Percentiles rank a stretch among this genome's conserved stretches.
Evolutionary conservation across 192 early-diverging fungal species (phyloP).

Genomic region (Allomyces arbusculus): DNA sequence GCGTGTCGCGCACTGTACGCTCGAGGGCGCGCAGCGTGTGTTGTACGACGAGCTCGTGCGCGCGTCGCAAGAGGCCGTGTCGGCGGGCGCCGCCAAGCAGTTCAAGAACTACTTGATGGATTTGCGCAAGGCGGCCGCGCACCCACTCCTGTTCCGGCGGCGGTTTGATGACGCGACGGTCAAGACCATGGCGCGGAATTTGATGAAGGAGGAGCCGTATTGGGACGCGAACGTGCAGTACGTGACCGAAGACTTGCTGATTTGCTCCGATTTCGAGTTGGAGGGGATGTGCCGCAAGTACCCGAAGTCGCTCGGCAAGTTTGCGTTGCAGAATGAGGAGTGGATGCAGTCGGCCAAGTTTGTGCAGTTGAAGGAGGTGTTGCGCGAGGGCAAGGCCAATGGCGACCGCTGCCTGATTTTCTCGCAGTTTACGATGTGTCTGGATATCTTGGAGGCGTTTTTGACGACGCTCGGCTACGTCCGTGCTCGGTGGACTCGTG

Average conservation of each 20-base stretch:
- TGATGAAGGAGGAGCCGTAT: slow-evolving; percentile 44
- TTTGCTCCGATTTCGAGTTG: slow-evolving; percentile 52
- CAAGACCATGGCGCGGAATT: slow-evolving; percentile 36
- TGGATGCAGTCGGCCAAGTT: slow-evolving; percentile 68
- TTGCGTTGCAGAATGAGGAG: slow-evolving; percentile 22
- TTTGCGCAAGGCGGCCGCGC: slow-evolving; percentile 65
- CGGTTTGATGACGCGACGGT: slow-evolving; percentile 34
- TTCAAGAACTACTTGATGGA: slow-evolving; percentile 40
- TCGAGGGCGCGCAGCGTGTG: slow-evolving; percentile 22
- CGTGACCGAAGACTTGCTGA: slow-evolving; percentile 56
- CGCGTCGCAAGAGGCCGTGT: background rate
- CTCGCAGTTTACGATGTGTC: slow-evolving; percentile 30
- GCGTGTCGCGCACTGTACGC: slow-evolving; percentile 22
- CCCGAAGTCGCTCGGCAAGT: slow-evolving; percentile 16
- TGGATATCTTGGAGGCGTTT: slow-evolving; percentile 28
- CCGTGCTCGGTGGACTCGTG: background rate
- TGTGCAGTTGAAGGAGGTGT: slow-evolving; percentile 24
- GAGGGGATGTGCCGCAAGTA: slow-evolving; percentile 41
- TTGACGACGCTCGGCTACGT: slow-evolving; percentile 15
- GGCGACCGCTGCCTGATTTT: slow-evolving; percentile 26
- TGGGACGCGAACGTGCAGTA: slow-evolving; percentile 50
- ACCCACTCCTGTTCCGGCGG: slow-evolving; percentile 56
- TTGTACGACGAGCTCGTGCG: slow-evolving; percentile 29
- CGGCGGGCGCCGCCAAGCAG: slow-evolving; percentile 2
- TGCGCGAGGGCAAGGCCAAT: slow-evolving; percentile 25